Conservation (phyloP, 2,329 filamentous ascomycete genomes). For the Pseudogymnoascus sp. region DNA sequence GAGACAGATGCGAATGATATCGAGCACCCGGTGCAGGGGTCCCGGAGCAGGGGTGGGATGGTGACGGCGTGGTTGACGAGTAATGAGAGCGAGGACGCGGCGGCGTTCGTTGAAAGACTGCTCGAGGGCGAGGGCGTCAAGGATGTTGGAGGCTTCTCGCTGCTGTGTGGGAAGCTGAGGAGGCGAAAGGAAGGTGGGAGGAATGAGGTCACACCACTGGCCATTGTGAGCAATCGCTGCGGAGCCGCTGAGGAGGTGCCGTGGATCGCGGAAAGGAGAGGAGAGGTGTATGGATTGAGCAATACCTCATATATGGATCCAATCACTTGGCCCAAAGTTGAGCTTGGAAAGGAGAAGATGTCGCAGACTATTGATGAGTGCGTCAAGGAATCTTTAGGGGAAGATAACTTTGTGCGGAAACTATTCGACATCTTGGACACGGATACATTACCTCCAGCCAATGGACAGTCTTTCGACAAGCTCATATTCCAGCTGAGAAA, state of each 20-base stretch:
- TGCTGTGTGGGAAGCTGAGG: conserved; percentile 54
- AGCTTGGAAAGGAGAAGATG: conserved; percentile 36
- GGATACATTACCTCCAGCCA: conserved; percentile 42
- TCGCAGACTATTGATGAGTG: conserved; percentile 33
- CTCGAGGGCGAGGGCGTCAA: conserved; percentile 44
- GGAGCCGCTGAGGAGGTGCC: conserved; percentile 46
- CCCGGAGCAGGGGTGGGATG: conserved; percentile 53
- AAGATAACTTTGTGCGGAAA: conserved; percentile 41
- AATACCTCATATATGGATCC: conserved; percentile 50
- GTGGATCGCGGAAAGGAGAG: conserved; percentile 44
- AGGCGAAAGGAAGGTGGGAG: conserved; percentile 20
- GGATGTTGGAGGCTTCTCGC: conserved; percentile 57
- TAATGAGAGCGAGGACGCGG: conserved; percentile 37
- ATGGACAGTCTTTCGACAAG: conserved; percentile 39
- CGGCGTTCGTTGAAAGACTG: conserved; percentile 43
- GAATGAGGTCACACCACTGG: conserved; percentile 39
- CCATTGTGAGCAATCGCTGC: conserved; percentile 54
- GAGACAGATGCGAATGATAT: conserved; percentile 43
- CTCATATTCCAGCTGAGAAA: conserved; percentile 45
- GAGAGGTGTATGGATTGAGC: conserved; percentile 50
- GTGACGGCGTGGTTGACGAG: conserved; percentile 53
- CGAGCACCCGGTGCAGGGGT: conserved; percentile 43
- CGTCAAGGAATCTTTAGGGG: conserved; percentile 30
- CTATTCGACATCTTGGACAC: conserved; percentile 48
- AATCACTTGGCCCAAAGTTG: conserved; percentile 52